These are phyloP conservation scores for Clonostachys chloroleuca DNA, from an alignment of 2,329 filamentous ascomycete genomes.

Conservation along the genomic window DNA sequence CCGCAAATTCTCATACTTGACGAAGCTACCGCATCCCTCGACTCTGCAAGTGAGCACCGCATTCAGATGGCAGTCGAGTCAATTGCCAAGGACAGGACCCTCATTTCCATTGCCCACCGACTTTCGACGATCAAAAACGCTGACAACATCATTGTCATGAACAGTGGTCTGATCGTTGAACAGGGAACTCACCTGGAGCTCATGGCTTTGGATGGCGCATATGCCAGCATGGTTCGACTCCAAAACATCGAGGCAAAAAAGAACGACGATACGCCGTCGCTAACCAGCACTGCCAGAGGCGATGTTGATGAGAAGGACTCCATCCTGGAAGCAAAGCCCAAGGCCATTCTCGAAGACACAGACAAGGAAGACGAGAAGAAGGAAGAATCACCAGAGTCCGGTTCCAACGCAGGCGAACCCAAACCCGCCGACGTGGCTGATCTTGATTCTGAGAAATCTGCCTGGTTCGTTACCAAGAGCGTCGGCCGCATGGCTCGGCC, in stretches of 20 bases:
- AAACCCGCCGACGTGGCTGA: constrained; percentile 12
- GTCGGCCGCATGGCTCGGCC: constrained; percentile 30
- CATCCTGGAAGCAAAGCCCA: constrained; percentile 20
- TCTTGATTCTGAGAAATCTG: constrained; percentile 32
- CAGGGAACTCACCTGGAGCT: constrained; percentile 60
- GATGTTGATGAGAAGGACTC: constrained; percentile 40
- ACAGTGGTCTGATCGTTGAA: constrained; percentile 56
- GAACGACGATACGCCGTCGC: constrained; percentile 18
- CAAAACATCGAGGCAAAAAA: constrained; percentile 28
- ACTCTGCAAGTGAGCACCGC: constrained; percentile 50
- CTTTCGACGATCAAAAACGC: constrained; percentile 59
- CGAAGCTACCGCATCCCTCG: constrained; percentile 57
- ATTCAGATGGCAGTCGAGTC: constrained; percentile 45
- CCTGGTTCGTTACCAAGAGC: constrained; percentile 30
- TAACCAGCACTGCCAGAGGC: constrained; percentile 19
- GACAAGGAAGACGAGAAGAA: constrained; percentile 35
- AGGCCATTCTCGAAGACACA: constrained; percentile 10
- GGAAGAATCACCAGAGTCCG: constrained; percentile 17
- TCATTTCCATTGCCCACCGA: constrained; percentile 62
- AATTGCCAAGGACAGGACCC: constrained; percentile 50
- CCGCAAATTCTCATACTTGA: constrained; percentile 56
- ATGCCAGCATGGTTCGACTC: constrained; percentile 44
- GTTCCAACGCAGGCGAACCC: neutral
- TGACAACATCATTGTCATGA: constrained; percentile 63
- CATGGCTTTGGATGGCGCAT: constrained; percentile 43